Percentiles rank a stretch among this genome's conserved stretches.
Conservation (phyloP, 2,329 filamentous ascomycete species). For the Hymenoscyphus repandus region DNA sequence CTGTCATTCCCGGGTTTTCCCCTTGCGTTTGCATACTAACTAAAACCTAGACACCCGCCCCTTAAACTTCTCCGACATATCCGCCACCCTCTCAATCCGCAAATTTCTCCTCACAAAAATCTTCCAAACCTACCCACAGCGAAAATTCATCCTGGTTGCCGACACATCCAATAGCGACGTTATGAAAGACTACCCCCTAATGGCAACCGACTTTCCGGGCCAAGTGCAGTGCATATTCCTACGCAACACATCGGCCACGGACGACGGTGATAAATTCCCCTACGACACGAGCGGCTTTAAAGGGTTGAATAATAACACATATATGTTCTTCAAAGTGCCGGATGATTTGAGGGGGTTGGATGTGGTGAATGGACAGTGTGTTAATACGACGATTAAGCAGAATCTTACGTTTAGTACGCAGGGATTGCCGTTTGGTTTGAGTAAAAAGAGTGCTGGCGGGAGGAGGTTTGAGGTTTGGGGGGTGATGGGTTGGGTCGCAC, state of each 20-base stretch:
- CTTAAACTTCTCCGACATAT: constrained; percentile 72
- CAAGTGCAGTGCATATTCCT: constrained; percentile 76
- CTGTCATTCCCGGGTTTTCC: background rate
- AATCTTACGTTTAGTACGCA: constrained; percentile 68
- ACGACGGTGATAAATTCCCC: constrained; percentile 61
- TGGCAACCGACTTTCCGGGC: constrained; percentile 60
- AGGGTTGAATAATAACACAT: constrained; percentile 57
- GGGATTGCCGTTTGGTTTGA: constrained; percentile 44
- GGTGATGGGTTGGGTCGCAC: background rate
- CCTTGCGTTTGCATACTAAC: background rate
- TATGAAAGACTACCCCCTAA: constrained; percentile 58
- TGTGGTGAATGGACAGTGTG: constrained; percentile 62
- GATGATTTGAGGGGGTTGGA: constrained; percentile 64
- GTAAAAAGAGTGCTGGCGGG: constrained; percentile 22
- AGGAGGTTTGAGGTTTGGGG: constrained; percentile 5
- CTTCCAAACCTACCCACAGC: constrained; percentile 68
- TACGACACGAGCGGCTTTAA: constrained; percentile 72
- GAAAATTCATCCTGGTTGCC: constrained; percentile 71
- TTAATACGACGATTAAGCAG: constrained; percentile 59
- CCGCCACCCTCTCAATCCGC: constrained; percentile 67
- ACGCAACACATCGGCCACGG: constrained; percentile 68
- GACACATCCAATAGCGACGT: constrained; percentile 75
- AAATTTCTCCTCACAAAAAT: constrained; percentile 64
- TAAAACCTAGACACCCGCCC: constrained; percentile 59
- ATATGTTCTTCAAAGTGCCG: constrained; percentile 75